Base-by-base conservation (phyloP, 805 yeast genomes). In the Maudiozyma bulderi region DNA sequence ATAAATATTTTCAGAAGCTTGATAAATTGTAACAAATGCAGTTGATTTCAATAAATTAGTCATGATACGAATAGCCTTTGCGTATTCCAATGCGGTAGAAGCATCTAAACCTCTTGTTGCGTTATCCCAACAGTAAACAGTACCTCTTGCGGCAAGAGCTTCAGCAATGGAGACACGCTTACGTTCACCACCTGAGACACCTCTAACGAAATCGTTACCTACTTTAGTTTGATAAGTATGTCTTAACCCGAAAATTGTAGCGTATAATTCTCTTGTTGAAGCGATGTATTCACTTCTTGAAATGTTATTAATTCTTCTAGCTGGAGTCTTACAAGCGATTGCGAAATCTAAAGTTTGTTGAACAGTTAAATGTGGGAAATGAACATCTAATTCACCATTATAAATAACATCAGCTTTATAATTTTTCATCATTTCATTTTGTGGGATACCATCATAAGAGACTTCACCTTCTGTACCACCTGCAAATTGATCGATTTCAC, bases 181-280 rank as follows among this genome's bases (percentile, higher is more conserved):
- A 56, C 95, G 73, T 68, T 86, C 93, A 73, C 95, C 93, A 60
- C 95, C 91, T 47, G 91, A 82, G 33, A 83, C 85, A 69, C 89
- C 86, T 65, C 87, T 75, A 35, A 81, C 72, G 44, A 72, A 71
- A 50, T 77, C 82, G 60, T 73, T 72, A 47, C 82, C 82, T 26
- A 78, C 82, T 49, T 71, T 72, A 20, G 82, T 77, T 57, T 74
- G 66, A 50, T 72, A 69, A 8, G 83, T 75, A 61, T 78, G 83
- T 31, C 72, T 65, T 49, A 81, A 66, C 47, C 83, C 85, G 56
- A 77, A 80, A 44, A 69, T 67, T 1, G 72, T 67, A 4, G 69
- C 68, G 45, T 59, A 64, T 33, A 68, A 46, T 45, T 68, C 71
- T 50, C 68, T 61, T 28, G 55, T 68, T 55, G 67, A 70, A n/a